Evolutionary conservation across 1,139 yeast genomes (phyloP).

Genomic region (Sugiyamaella japonica): DNA sequence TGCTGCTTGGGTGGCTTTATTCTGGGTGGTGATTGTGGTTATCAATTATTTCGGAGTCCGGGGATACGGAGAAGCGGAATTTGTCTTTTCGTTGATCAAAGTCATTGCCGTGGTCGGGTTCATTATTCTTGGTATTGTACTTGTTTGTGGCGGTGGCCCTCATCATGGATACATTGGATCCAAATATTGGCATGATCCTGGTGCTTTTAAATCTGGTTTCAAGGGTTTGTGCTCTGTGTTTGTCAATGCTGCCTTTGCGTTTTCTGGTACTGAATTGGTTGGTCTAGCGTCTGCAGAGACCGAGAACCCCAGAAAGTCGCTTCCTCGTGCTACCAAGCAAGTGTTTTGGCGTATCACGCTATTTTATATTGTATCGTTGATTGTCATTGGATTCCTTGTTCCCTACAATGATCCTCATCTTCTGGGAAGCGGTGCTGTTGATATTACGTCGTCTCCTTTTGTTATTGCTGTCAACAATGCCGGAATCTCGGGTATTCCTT

Average conservation of each 20-base stretch:
- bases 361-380: slow-evolving; percentile 62
- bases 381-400: slow-evolving; percentile 64
- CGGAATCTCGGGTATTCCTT: slow-evolving; percentile 59
- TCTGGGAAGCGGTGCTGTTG: slow-evolving; percentile 50
- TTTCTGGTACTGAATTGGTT: slow-evolving; percentile 80
- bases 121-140: slow-evolving; percentile 59
- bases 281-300: slow-evolving; percentile 72
- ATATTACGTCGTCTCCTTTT: slow-evolving; percentile 67
- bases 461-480: slow-evolving; percentile 64
- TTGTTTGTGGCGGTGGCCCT: slow-evolving; percentile 71
- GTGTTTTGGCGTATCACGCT: slow-evolving; percentile 73
- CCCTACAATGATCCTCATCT: slow-evolving; percentile 58
- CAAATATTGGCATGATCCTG: slow-evolving; percentile 62
- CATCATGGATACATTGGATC: slow-evolving; percentile 63
- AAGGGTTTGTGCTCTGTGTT: slow-evolving; percentile 82
- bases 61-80: slow-evolving; percentile 80
- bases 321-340: slow-evolving; percentile 72
- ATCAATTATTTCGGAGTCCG: slow-evolving; percentile 72
- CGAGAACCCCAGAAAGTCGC: slow-evolving; percentile 57
- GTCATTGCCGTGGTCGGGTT: slow-evolving; percentile 66
- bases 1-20: slow-evolving; percentile 66
- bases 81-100: slow-evolving; percentile 60
- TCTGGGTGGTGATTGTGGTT: slow-evolving; percentile 54
- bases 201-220: slow-evolving; percentile 59
- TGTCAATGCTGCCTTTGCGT: slow-evolving; percentile 86